Base-by-base conservation (phyloP, 805 yeast species). In the Yamadazyma nakazawae region DNA sequence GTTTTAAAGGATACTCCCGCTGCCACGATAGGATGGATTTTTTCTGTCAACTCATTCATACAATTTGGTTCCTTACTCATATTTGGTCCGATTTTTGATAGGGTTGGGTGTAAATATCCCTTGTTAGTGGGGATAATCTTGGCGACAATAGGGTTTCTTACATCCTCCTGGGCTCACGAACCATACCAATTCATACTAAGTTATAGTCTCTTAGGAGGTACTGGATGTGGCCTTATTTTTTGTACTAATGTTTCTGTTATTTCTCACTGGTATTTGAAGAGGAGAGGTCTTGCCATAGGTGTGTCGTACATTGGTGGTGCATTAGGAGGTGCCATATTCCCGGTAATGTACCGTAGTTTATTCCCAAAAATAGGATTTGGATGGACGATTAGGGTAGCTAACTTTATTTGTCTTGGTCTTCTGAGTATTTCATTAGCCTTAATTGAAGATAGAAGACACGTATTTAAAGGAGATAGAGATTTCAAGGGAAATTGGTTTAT, bases 301-400 rank as follows among this genome's bases (percentile, higher is more conserved):
- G 14, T 53, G 0, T 58, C 61, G 1, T 61, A 63, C 42, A 55
- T 61, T 30, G 68, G 69, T 13, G 68, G 70, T 5, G 67, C 68
- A 2, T 42, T 64, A 17, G 68, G 68, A 2, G 70, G 70, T 2
- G 56, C 62, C 6, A 43, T 58, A 7, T 56, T 56, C 37, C 70
- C 70, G 7, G 48, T 63, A 16, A 57, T 63, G 54, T 61, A 62
- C 43, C 43, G 61, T 19, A 37, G 54, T 3, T 48, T 65, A 21
- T 60, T 58, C 36, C 62, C 61, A 6, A 56, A 54, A 39, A 48
- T 65, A 18, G 70, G 70, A 5, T 63, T 55, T 41, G 64, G 63
- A 13, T 65, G 70, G 68, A 51, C 67, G 2, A 51, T 64, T 9
- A 40, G 67, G 38, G 54, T 60, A 8, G 60, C 58, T 7, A 58